Evolutionary conservation across 148 eudicot species (phyloP).

Genomic region (Salicornia ramosissima): DNA sequence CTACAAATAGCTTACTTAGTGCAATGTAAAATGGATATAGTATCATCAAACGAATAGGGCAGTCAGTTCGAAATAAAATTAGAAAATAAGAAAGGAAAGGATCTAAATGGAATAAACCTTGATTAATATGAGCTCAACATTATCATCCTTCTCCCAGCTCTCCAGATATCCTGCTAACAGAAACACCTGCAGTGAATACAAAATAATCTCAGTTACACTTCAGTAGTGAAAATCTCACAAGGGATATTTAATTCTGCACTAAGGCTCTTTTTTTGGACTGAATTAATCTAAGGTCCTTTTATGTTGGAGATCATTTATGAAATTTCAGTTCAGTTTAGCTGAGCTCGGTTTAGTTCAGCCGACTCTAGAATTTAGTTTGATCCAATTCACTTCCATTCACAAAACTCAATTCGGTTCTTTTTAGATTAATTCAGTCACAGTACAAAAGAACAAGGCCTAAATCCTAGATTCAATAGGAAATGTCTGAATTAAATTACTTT

Average conservation of each 20-base stretch:
- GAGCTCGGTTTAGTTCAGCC: too few species aligned
- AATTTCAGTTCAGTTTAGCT: too few species aligned
- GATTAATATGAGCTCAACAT: slow-evolving; percentile 68
- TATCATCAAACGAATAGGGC: neutral
- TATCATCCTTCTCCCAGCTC: slow-evolving; percentile 83
- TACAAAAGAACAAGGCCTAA: too few species aligned
- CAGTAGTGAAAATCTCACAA: neutral
- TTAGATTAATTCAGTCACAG: too few species aligned
- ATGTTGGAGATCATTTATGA: too few species aligned
- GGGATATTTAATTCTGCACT: neutral
- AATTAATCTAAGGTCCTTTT: too few species aligned
- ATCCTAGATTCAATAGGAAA: too few species aligned
- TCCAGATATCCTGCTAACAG: slow-evolving; percentile 72
- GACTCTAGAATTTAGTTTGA: too few species aligned
- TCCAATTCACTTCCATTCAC: too few species aligned
- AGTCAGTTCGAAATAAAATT: neutral
- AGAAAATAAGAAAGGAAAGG: neutral
- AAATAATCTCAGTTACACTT: slow-evolving; percentile 12
- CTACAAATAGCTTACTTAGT: neutral
- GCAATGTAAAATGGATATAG: neutral
- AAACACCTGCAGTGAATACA: slow-evolving; percentile 46
- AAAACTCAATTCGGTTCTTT: too few species aligned
- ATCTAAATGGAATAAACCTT: slow-evolving; percentile 41
- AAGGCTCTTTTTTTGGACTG: too few species aligned
- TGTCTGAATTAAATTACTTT: too few species aligned